phyloP scores from a whole-genome alignment of 495 filamentous ascomycete species.

The Filosporella fistucella region DNA sequence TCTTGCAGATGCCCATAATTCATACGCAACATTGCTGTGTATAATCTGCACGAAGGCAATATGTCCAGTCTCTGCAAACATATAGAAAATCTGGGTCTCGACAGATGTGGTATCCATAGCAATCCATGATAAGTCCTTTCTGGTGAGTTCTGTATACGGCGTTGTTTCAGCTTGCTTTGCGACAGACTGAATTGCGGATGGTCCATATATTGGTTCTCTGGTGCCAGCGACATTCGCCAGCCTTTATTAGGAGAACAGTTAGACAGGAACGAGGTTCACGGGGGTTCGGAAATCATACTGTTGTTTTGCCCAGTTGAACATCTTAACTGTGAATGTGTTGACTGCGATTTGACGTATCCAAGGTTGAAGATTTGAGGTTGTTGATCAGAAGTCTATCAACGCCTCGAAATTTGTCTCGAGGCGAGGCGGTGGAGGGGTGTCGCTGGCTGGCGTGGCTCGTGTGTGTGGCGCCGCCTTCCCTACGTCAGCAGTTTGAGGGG shows the following conservation, averaged over 20 bases:
- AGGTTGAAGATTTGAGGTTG: not conserved
- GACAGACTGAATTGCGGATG: conserved; percentile 81
- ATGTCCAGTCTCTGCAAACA: conserved; percentile 72
- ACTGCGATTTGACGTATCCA: conserved; percentile 1
- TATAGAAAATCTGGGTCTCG: conserved; percentile 95
- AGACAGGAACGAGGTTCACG: conserved; percentile 4
- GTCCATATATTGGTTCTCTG: conserved; percentile 93
- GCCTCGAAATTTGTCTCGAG: too few relatives aligned
- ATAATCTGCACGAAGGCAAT: conserved; percentile 84
- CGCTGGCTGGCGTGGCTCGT: too few relatives aligned
- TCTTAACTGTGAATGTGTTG: conserved; percentile 19
- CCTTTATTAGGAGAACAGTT: conserved; percentile 39
- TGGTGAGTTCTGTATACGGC: conserved; percentile 74
- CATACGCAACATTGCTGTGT: conserved; percentile 96
- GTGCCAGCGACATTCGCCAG: conserved; percentile 90
- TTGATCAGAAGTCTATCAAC: too few relatives aligned
- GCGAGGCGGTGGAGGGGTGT: too few relatives aligned
- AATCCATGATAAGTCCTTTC: conserved; percentile 77
- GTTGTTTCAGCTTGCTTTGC: conserved; percentile 71
- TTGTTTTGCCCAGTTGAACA: conserved; percentile 67
- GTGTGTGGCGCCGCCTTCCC: too few relatives aligned
- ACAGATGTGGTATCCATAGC: conserved; percentile 80
- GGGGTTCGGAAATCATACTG: conserved; percentile 42
- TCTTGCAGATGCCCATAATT: conserved; percentile 5
- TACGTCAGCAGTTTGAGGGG: too few relatives aligned